Conservation (phyloP, 768 basidiomycete species). For the Mycena haematopus region DNA sequence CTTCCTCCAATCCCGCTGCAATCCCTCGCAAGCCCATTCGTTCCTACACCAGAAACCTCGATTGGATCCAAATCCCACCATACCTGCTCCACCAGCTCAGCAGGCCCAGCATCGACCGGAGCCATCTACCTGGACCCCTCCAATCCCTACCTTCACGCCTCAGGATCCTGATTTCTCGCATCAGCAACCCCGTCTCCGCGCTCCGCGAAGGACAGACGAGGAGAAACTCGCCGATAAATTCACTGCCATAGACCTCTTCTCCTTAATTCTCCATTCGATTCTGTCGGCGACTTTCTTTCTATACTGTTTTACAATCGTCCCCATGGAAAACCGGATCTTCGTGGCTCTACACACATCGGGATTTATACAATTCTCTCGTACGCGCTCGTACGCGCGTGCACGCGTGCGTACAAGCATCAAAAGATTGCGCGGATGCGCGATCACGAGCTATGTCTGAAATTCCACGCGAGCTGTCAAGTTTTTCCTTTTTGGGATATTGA, state of each 20-base stretch:
- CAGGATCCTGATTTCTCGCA: background rate
- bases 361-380: too few relatives aligned
- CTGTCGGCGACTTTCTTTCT: background rate
- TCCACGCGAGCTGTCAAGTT: too few relatives aligned
- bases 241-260: background rate
- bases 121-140: background rate
- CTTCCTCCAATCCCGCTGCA: too few relatives aligned
- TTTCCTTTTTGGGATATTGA: too few relatives aligned
- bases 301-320: constrained; percentile 4
- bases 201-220: background rate
- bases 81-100: background rate
- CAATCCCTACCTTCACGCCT: background rate
- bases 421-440: too few relatives aligned
- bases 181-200: background rate
- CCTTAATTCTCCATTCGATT: background rate
- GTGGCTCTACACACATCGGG: background rate
- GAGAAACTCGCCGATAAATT: background rate
- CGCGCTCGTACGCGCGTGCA: too few relatives aligned
- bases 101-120: background rate
- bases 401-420: too few relatives aligned
- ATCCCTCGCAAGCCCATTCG: background rate
- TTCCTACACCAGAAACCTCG: background rate
- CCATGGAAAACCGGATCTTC: background rate
- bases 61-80: background rate
- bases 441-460: too few relatives aligned